Evolutionary conservation across 1,284 basidiomycete species (phyloP).

Genomic region (Tylopilus orsonianus): DNA sequence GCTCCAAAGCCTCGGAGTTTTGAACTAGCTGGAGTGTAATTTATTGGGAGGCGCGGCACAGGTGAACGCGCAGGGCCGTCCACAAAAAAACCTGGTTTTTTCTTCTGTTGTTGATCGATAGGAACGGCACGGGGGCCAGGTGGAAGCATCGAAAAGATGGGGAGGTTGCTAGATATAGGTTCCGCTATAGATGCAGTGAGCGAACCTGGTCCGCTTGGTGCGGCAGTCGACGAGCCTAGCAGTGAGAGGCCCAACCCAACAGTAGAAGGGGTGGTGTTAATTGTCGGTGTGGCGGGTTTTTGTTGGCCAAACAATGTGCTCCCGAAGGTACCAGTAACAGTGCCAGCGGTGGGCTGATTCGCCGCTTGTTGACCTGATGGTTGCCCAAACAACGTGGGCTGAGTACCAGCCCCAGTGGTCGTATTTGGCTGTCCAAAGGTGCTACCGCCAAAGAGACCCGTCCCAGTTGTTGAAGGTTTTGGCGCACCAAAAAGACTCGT

Average conservation of each 20-base stretch:
- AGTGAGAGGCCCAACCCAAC: conserved; percentile 43
- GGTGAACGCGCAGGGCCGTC: conserved; percentile 68
- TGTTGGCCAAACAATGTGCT: conserved; percentile 44
- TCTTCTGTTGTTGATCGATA: conserved; percentile 64
- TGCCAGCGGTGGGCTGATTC: conserved; percentile 31
- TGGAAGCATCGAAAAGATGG: conserved; percentile 73
- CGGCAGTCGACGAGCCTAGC: conserved; percentile 42
- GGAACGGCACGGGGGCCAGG: conserved; percentile 62
- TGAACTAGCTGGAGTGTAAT: conserved; percentile 63
- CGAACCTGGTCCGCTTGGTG: conserved; percentile 47
- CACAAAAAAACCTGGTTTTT: conserved; percentile 69
- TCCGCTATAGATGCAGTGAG: conserved; percentile 87
- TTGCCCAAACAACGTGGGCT: conserved; percentile 44
- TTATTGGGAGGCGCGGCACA: conserved; percentile 55
- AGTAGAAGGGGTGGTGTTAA: conserved; percentile 38
- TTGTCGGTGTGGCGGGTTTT: conserved; percentile 39
- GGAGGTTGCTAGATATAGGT: conserved; percentile 84
- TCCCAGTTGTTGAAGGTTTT: conserved; percentile 35
- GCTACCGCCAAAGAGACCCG: conserved; percentile 26
- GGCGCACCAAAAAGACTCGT: conserved; percentile 35
- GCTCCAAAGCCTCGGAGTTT: conserved; percentile 71
- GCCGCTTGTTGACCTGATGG: conserved; percentile 38
- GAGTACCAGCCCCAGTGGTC: conserved; percentile 32
- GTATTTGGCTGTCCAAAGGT: conserved; percentile 37
- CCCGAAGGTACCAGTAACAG: conserved; percentile 34